Evolutionary conservation across 129 eudicot genomes (phyloP), one percentile per base, ranked within the genome.

Genomic region (Heracleum sosnowskyi): DNA sequence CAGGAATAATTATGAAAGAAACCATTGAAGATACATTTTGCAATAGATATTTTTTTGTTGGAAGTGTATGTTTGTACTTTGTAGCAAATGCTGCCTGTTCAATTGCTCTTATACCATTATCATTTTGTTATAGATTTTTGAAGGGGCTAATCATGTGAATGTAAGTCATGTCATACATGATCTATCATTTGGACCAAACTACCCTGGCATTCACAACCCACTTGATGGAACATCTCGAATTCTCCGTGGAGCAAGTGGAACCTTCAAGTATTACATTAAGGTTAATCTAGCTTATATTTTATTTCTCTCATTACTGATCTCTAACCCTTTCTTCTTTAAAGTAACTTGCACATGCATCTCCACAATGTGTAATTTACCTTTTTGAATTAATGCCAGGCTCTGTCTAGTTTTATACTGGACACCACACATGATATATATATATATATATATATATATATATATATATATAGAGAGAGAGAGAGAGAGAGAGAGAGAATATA

Each of bases 261-360:
- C 96, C 70, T 96, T 96, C 86, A 96, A 96, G 83, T 96, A 96
- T 78, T 96, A 96, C 90, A 96, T 96, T 77, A 96, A 96, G 99
- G 99, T 96, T 51, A 73, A 55, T 55, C 76, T 81, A 34, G 35
- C 37, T 39, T 64, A 15, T 62, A 28, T 60, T 66, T 63, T 78
- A 28, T 75, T 24, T 55, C 34, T 37, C 26, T 20, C 22, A 9
- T 28, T n/a, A 45, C 35, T 18, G 35, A 46, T 29, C 22, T 57
- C 29, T 22, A 73, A 36, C 57, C 40, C 24, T 45, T 35, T 73
- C 40, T 46, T 79, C 69, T 26, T 2, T 62, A 11, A 62, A 62
- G 33, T 28, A 24, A 13, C 37, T 13, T 64, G 70, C 64, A n/a
- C 64, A 57, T 2, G 9, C n/a, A 57, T 57, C 31, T 24, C 2